Evolutionary conservation across 176 grass and related monocot genomes (phyloP), one percentile per base, ranked within the genome.

Genomic region (Bothriochloa decipiens): DNA sequence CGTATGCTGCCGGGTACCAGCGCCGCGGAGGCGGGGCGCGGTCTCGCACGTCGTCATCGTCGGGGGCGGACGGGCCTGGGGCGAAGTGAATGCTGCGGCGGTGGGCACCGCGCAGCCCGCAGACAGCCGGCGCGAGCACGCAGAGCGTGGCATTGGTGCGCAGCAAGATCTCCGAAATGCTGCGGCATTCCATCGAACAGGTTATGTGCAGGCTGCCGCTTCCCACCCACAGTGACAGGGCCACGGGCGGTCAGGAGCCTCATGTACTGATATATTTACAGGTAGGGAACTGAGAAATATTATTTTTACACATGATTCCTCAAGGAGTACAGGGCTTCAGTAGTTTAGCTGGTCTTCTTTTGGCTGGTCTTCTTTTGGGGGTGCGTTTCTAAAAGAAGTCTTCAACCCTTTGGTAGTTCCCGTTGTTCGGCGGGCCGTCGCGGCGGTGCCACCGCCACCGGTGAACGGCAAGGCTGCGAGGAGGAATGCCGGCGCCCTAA

Each of bases 1-100:
- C 91, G 83, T 95, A 93, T 9, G 93, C 92, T 16, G 84, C 57
- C 74, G 22, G 63, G 81, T 89, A 93, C 93, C 93, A 98, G 36
- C 83, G 77, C 77, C 74, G 72, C 28, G 87, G 55, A 35, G 74
- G 81, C 55, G 82, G 81, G 37, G 84, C 17, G 25, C 42, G 22
- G 16, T 85, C 77, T 70, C 72, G 67, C 8, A 23, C 22, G 3
- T 86, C 79, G 42, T 79, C 83, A n/a, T 86, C 68, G 36, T 41
- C 27, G 7, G 45, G 16, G 2, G 47, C 14, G 74, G 68, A 18
- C n/a, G 73, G 46, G 27, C 86, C 79, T 10, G 75, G 55, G 40
- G 67, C 50, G 80, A 88, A 83, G 81, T 91, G 84, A 52, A 84
- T 78, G 13, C 80, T 57, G 41, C 79, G 66, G 66, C 63, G 53